A percentile compares a stretch with the other conserved stretches of the same genome.
Conservation (phyloP, 2,329 filamentous ascomycete species). For the Karstenula rhodostoma region DNA sequence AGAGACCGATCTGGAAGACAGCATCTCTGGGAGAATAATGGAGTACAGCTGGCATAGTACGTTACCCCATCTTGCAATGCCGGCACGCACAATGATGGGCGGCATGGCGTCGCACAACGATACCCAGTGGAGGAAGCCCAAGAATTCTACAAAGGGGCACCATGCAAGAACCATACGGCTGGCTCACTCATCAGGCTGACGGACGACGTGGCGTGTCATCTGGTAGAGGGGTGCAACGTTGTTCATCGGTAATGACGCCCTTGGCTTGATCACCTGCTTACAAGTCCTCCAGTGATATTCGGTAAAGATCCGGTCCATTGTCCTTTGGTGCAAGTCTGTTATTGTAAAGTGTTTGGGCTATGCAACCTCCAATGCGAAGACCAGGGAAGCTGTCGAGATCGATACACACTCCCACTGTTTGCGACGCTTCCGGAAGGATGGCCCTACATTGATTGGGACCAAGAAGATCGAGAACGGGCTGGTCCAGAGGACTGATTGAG, state of each 20-base stretch:
- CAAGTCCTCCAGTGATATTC: slow-evolving; percentile 42
- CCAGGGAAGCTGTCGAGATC: slow-evolving; percentile 60
- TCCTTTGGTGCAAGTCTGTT: slow-evolving; percentile 68
- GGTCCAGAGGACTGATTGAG: slow-evolving; percentile 30
- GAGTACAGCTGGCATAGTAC: slow-evolving; percentile 69
- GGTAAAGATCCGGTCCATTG: slow-evolving; percentile 62
- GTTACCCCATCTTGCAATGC: slow-evolving; percentile 29
- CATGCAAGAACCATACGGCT: not conserved
- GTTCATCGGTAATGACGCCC: slow-evolving; percentile 1
- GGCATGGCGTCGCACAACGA: slow-evolving; percentile 7
- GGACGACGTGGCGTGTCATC: slow-evolving; percentile 8
- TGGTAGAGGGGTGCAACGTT: not conserved
- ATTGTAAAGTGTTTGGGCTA: slow-evolving; percentile 71
- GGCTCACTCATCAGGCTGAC: slow-evolving; percentile 13
- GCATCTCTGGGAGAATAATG: slow-evolving; percentile 61
- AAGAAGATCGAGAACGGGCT: slow-evolving; percentile 41
- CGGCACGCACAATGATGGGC: not conserved
- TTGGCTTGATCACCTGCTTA: slow-evolving; percentile 30
- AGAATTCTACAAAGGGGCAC: not conserved
- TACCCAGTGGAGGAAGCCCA: not conserved
- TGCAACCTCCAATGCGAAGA: slow-evolving; percentile 59
- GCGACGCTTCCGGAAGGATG: slow-evolving; percentile 68
- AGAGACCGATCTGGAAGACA: slow-evolving; percentile 57
- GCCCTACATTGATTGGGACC: slow-evolving; percentile 65
- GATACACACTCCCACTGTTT: slow-evolving; percentile 67